Evolutionary conservation across 345 rosid species (phyloP).

Genomic region (Camelina sativa): DNA sequence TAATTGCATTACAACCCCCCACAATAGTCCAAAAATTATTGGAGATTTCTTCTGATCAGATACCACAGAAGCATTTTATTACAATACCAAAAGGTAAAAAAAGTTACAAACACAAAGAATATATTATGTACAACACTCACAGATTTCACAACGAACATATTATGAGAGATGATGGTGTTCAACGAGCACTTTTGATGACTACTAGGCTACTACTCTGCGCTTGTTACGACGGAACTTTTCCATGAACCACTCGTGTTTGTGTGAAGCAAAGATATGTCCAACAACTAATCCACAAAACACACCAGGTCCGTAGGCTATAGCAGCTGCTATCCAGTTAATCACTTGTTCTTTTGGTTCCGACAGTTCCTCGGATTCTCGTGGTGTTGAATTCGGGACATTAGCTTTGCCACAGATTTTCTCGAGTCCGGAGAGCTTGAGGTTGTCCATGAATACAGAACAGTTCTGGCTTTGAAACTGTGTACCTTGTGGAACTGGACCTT

Average conservation of each 20-base stretch:
- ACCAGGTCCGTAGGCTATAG: slow-evolving; percentile 8
- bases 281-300: slow-evolving; percentile 13
- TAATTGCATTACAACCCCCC: background rate
- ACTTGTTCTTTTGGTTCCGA: slow-evolving; percentile 6
- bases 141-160: background rate
- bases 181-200: background rate
- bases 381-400: background rate
- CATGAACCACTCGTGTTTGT: slow-evolving; percentile 16
- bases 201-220: background rate
- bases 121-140: background rate
- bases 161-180: background rate
- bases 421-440: background rate
- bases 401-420: background rate
- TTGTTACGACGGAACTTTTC: background rate
- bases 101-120: background rate
- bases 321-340: slow-evolving; percentile 23
- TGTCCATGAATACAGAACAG: slow-evolving; percentile 13
- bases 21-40: background rate
- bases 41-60: background rate
- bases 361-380: background rate
- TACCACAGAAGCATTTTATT: background rate
- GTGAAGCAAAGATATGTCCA: slow-evolving; percentile 7
- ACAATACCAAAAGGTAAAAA: background rate
- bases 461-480: slow-evolving; percentile 29
- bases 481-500: slow-evolving; percentile 27